Conservation (phyloP, 192 early-diverging fungal genomes). For the Phlyctochytrium planicorne region DNA sequence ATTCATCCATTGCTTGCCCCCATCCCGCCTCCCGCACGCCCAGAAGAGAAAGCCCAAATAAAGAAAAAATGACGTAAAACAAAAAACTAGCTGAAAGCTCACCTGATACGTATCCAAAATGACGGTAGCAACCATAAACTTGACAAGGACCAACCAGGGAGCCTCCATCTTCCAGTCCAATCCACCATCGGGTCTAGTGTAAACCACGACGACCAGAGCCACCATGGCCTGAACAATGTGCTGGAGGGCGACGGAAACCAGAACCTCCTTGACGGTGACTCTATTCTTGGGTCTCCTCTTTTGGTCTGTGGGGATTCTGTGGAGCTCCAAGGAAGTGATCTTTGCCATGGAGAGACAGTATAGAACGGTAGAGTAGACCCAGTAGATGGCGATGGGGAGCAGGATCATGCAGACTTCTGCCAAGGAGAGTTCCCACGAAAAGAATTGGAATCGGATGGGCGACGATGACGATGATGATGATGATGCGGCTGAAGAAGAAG, state of each 20-base stretch:
- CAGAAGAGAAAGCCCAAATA: constrained; percentile 39
- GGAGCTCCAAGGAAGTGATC: constrained; percentile 64
- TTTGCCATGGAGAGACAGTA: constrained; percentile 60
- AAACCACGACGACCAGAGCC: constrained; percentile 37
- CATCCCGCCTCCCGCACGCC: no score
- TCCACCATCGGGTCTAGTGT: constrained; percentile 31
- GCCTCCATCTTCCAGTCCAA: constrained; percentile 32
- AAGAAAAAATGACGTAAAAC: constrained; percentile 20
- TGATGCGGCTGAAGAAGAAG: no score
- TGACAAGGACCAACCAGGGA: constrained; percentile 27
- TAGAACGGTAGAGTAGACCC: constrained; percentile 67
- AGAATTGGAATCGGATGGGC: no score
- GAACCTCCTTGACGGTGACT: constrained; percentile 62
- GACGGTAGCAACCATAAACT: constrained; percentile 36
- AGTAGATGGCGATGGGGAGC: constrained; percentile 62
- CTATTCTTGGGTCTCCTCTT: constrained; percentile 57
- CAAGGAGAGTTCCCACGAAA: not conserved
- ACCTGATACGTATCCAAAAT: constrained; percentile 51
- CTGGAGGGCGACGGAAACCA: constrained; percentile 65
- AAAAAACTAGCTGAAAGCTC: constrained; percentile 11
- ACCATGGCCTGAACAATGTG: constrained; percentile 63
- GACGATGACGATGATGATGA: no score
- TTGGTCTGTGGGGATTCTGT: constrained; percentile 62
- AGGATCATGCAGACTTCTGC: constrained; percentile 37
- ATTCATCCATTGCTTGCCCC: no score